Conservation (phyloP, 805 yeast genomes). For the Metschnikowia santaceciliae region DNA sequence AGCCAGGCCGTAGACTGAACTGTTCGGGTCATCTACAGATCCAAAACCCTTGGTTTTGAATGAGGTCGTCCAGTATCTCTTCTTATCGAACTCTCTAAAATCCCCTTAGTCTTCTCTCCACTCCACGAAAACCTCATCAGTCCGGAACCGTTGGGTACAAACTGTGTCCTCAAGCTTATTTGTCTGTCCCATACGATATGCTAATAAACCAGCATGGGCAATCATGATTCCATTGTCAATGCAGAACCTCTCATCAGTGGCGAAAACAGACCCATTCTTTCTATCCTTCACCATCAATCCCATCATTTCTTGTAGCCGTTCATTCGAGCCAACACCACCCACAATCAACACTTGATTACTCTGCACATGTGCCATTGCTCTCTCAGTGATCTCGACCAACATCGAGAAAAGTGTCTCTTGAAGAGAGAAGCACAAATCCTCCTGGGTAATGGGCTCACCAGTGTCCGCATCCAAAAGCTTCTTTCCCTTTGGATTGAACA, state of each 20-base stretch:
- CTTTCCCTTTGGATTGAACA: slow-evolving; percentile 46
- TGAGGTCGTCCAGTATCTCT: background rate
- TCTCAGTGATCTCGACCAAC: slow-evolving; percentile 95
- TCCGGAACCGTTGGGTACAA: slow-evolving; percentile 89
- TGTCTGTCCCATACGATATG: slow-evolving; percentile 76
- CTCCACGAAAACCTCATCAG: slow-evolving; percentile 85
- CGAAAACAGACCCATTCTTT: slow-evolving; percentile 75
- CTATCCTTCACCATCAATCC: slow-evolving; percentile 87
- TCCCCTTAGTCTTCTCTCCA: slow-evolving; percentile 67
- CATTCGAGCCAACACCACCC: slow-evolving; percentile 98
- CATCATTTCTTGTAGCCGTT: slow-evolving; percentile 94
- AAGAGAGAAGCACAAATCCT: slow-evolving; percentile 86
- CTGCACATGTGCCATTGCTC: slow-evolving; percentile 97
- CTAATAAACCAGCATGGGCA: slow-evolving; percentile 93
- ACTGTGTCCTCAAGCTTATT: slow-evolving; percentile 62
- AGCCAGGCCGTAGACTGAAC: background rate
- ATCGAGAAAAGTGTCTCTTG: slow-evolving; percentile 92
- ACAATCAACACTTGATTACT: slow-evolving; percentile 87
- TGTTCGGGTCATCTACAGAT: slow-evolving; percentile 12
- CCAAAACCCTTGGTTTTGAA: background rate
- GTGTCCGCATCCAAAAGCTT: slow-evolving; percentile 36
- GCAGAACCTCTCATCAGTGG: slow-evolving; percentile 96
- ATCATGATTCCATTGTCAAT: slow-evolving; percentile 99
- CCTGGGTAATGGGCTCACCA: slow-evolving; percentile 62
- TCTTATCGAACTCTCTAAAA: no score